Base-by-base conservation (phyloP, 768 basidiomycete species). In the Leccinum rimulosum region DNA sequence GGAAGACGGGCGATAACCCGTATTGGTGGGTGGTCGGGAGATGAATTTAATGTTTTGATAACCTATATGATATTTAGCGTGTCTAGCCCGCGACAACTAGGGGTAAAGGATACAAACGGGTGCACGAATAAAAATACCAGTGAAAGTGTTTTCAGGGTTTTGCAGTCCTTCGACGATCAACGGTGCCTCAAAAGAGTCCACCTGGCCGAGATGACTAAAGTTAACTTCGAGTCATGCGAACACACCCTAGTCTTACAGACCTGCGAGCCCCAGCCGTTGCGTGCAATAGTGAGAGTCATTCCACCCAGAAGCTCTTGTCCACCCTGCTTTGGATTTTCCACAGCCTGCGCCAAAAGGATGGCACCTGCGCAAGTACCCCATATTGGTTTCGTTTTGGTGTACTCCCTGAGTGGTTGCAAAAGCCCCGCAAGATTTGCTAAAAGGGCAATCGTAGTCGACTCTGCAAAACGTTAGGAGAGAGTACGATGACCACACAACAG, bases 311-410 rank as follows among this genome's bases (percentile, higher is more conserved):
- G 79, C 65, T 95, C 91, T 71, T 96, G 94, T 1, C 93, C 93
- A 31, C 90, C 91, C 66, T 86, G 87, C 77, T 93, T 94, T 3
- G 86, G 83, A 48, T 89, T 88, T 48, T 87, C 84, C 3, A 93
- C 83, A 12, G 80, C 75, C 62, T 87, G 80, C 2, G 94, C 83
- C 50, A 98, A 82, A 19, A 98, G 77, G 55, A 98, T 97, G 43
- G 95, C 95, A 11, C 96, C 95, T 0, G 95, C 95, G 73, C 95
- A 98, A 0, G 94, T 97, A 3, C 95, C 95, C 94, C 94, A 98
- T 3, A 95, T 84, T 0, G 93, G 86, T 68, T 89, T 93, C 1
- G 67, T 71, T 63, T 77, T 77, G n/a, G 87, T 78, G 63, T 95
- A 95, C 38, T 83, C 79, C 38, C 83, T 80, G 5, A 98, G 78